Base-by-base conservation (phyloP, 176 grass and related monocot species). In the Bonia amplexicaulis region DNA sequence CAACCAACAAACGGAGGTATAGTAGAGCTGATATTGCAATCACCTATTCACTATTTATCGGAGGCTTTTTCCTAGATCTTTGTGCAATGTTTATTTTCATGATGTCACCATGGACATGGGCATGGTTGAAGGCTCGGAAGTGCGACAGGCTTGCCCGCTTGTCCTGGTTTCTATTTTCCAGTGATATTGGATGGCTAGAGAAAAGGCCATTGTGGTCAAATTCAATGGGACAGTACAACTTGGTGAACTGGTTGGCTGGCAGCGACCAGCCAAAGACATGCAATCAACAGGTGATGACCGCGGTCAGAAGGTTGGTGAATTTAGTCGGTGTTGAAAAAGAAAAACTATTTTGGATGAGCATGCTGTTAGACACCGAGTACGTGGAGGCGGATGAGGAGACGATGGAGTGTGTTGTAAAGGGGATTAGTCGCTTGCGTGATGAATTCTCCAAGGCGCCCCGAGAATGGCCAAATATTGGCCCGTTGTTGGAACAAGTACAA, bases 401-500 rank as follows among this genome's bases (percentile, higher is more conserved):
- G 4, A 64, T 79, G 27, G 41, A 79, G 12, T 72, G 7, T 25
- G 19, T 86, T 1, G 20, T 20, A 7, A 20, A 19, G 7, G 71
- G 31, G 47, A 6, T 35, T 20, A 15, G 12, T 71, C 4, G 5
- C 22, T 12, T 71, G 0, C 7, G 6, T 14, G 5, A 33, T n/a
- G 68, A 29, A 71, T 45, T 29, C 42, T 31, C n/a, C 6, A 12
- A 20, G 39, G 19, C 6, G 12, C 20, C 6, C 20, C 46, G 48
- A 60, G 11, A 45, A 46, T 71, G 41, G 68, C 68, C 22, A 3
- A 15, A 26, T 5, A 20, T 35, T 35, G 33, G 33, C 0, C 0
- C 3, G 33, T 35, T 35, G 33, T 4, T 42, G 7, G 0, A 42
- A 42, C 0, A 42, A 9, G 0, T 2, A 11, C 40, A 41, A 0